phyloP scores from a whole-genome alignment of 805 yeast genomes.

The Zygosaccharomyces rouxii region DNA sequence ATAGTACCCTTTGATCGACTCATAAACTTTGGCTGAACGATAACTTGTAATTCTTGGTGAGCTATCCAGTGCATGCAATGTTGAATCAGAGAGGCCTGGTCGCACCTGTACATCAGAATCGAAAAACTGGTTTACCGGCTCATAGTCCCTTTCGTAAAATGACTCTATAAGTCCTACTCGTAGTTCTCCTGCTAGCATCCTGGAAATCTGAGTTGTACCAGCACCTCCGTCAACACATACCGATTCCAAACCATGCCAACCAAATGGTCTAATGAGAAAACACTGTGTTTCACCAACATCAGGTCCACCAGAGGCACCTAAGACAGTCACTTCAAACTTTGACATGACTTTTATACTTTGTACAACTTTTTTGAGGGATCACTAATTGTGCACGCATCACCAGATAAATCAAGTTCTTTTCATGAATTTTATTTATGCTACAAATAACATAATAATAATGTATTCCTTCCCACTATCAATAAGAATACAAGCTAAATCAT shows the following conservation, averaged over 20 bases:
- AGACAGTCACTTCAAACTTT: conserved; percentile 54
- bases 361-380: too few species aligned
- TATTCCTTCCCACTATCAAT: not conserved
- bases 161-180: conserved; percentile 14
- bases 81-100: conserved; percentile 20
- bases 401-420: too few species aligned
- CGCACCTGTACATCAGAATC: conserved; percentile 9
- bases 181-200: conserved; percentile 28
- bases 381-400: too few species aligned
- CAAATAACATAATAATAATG: too few species aligned
- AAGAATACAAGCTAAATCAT: too few species aligned
- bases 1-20: conserved; percentile 42
- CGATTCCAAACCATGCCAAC: conserved; percentile 33
- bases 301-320: conserved; percentile 88
- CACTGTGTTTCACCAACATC: conserved; percentile 66
- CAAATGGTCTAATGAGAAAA: conserved; percentile 56
- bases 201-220: conserved; percentile 55
- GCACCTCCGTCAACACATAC: conserved; percentile 78
- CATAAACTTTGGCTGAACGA: conserved; percentile 34
- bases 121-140: conserved; percentile 20
- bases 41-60: not conserved
- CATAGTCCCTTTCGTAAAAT: conserved; percentile 21
- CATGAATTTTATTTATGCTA: too few species aligned
- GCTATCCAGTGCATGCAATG: not conserved
- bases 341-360: conserved; percentile 7